A percentile compares a stretch with the other conserved stretches of the same genome.
These are phyloP conservation scores for Coprinopsis marcescibilis DNA, from an alignment of 768 basidiomycete species.

Conservation along the genomic window DNA sequence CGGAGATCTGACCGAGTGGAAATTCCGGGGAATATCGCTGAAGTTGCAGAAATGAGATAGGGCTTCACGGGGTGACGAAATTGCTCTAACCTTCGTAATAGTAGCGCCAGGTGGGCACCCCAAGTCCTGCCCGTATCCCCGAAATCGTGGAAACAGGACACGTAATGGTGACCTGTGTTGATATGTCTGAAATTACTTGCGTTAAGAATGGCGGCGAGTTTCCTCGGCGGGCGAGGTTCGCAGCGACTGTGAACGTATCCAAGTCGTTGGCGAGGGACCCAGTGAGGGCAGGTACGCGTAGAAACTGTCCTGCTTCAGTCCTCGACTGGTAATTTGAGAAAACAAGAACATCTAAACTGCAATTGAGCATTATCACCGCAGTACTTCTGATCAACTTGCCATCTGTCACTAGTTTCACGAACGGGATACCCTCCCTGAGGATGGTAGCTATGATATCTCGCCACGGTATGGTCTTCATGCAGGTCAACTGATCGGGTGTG, in stretches of 20 bases:
- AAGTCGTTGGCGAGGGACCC: conserved; percentile 28
- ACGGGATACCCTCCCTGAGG: conserved; percentile 19
- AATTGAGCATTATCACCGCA: neutral
- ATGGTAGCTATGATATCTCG: conserved; percentile 26
- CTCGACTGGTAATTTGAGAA: conserved; percentile 4
- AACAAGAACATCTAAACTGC: neutral
- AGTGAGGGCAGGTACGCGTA: conserved; percentile 22
- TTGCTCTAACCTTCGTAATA: conserved; percentile 3
- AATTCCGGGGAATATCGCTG: conserved; percentile 32
- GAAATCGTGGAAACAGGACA: conserved; percentile 24
- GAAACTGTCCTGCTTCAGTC: conserved; percentile 22
- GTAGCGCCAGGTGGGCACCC: conserved; percentile 24
- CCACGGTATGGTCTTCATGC: conserved; percentile 29
- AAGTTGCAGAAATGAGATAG: neutral
- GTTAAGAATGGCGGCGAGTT: conserved; percentile 23
- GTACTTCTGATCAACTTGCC: conserved; percentile 15
- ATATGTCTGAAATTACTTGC: conserved; percentile 23
- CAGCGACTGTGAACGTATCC: conserved; percentile 27
- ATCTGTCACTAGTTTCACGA: conserved; percentile 22
- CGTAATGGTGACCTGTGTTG: conserved; percentile 24
- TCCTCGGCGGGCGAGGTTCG: conserved; percentile 21
- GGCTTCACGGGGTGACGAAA: neutral
- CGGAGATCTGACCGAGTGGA: conserved; percentile 27
- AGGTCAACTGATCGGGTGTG: conserved; percentile 24
- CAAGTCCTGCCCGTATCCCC: conserved; percentile 20